phyloP scores from a whole-genome alignment of 2,329 filamentous ascomycete species.

The Rachicladosporium sp. region DNA sequence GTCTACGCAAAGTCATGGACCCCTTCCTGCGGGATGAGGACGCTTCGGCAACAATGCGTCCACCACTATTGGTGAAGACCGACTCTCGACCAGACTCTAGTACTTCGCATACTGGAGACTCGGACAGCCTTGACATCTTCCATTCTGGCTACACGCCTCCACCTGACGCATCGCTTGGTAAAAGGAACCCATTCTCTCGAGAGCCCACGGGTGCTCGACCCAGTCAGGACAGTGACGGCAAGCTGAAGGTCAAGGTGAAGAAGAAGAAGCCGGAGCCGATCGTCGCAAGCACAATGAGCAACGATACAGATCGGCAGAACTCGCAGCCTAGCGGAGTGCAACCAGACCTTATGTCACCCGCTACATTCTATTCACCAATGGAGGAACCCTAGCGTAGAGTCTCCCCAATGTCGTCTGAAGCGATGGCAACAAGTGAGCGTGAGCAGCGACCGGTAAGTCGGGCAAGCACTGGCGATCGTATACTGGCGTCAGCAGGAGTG shows the following conservation, averaged over 20 bases:
- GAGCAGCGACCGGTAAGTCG: conserved; percentile 18
- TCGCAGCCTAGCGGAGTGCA: background rate
- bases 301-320: background rate
- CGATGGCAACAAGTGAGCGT: conserved; percentile 16
- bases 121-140: conserved; percentile 46
- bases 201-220: conserved; percentile 38
- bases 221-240: conserved; percentile 20
- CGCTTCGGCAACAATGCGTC: conserved; percentile 1
- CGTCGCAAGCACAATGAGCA: background rate
- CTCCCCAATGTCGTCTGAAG: conserved; percentile 1
- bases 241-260: too few relatives aligned
- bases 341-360: background rate
- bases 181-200: conserved; percentile 13
- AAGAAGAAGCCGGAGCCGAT: too few relatives aligned
- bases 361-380: background rate
- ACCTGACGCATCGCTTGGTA: conserved; percentile 56
- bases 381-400: background rate
- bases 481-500: conserved; percentile 11
- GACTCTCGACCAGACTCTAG: conserved; percentile 9
- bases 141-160: conserved; percentile 65
- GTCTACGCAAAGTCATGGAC: conserved; percentile 75
- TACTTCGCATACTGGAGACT: conserved; percentile 11
- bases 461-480: conserved; percentile 20
- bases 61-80: conserved; percentile 14
- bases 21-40: conserved; percentile 50